These are phyloP conservation scores for Paramecium biaurelia DNA, from an alignment of 73 alveolate species.

Conservation along the genomic window DNA sequence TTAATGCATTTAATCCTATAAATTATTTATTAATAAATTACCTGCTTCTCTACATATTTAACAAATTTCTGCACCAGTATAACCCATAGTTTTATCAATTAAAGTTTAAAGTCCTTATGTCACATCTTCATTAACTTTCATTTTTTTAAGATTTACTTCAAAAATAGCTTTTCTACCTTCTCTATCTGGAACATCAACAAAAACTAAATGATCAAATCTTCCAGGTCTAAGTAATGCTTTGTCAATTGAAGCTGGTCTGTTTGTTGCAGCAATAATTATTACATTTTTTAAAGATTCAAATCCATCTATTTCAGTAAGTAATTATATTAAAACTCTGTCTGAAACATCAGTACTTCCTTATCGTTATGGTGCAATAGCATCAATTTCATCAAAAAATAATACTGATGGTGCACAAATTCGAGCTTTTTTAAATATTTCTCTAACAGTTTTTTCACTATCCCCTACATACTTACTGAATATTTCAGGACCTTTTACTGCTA, in stretches of 20 bases:
- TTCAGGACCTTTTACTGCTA: constrained; percentile 99
- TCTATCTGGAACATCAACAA: constrained; percentile 80
- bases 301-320: constrained; percentile 94
- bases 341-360: constrained; percentile 61
- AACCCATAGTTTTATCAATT: constrained; percentile 69
- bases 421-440: constrained; percentile 98
- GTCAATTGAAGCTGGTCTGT: constrained; percentile 82
- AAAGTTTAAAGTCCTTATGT: constrained; percentile 27
- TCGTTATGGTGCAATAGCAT: constrained; percentile 65
- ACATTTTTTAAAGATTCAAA: constrained; percentile 79
- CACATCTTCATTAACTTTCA: constrained; percentile 57
- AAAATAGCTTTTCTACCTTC: constrained; percentile 80
- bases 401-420: constrained; percentile 97
- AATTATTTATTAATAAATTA: neutral
- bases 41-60: constrained; percentile 79
- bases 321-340: constrained; percentile 64
- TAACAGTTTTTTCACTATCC: constrained; percentile 98
- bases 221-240: constrained; percentile 96
- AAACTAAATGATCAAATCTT: constrained; percentile 86
- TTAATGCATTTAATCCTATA: constrained; percentile 45
- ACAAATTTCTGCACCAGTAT: constrained; percentile 78
- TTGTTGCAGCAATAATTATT: constrained; percentile 91
- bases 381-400: constrained; percentile 96
- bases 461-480: constrained; percentile 99
- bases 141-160: constrained; percentile 58